A percentile compares a stretch with the other conserved stretches of the same genome.
Evolutionary conservation across 805 yeast species (phyloP).

Genomic region (Lipomyces orientalis): DNA sequence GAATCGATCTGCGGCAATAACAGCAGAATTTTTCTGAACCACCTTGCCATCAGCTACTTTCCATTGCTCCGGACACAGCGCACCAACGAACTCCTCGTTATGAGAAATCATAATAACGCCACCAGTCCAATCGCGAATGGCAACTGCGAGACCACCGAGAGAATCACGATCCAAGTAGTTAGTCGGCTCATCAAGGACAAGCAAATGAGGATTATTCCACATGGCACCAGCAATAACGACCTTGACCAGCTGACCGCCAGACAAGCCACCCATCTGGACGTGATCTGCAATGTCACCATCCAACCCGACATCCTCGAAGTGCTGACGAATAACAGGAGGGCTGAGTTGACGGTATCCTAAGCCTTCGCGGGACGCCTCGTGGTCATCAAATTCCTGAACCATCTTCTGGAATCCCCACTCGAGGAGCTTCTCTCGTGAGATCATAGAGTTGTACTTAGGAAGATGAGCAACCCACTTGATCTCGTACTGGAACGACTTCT

Average conservation of each 20-base stretch:
- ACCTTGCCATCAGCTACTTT: slow-evolving; percentile 89
- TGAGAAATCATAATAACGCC: slow-evolving; percentile 99
- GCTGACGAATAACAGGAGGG: slow-evolving; percentile 92
- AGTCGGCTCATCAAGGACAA: slow-evolving; percentile 97
- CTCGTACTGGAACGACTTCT: slow-evolving; percentile 96
- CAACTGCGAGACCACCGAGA: slow-evolving; percentile 94
- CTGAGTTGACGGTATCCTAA: slow-evolving; percentile 93
- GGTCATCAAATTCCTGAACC: slow-evolving; percentile 97
- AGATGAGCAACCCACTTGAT: slow-evolving; percentile 85
- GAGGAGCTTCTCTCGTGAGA: slow-evolving; percentile 78
- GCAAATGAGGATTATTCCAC: slow-evolving; percentile 98
- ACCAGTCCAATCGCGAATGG: slow-evolving; percentile 97
- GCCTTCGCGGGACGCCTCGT: slow-evolving; percentile 99
- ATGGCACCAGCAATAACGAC: slow-evolving; percentile 99
- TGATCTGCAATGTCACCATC: slow-evolving; percentile 99
- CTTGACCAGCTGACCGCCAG: slow-evolving; percentile 98
- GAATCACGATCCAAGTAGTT: slow-evolving; percentile 98
- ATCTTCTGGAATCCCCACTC: slow-evolving; percentile 88
- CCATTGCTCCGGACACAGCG: slow-evolving; percentile 98
- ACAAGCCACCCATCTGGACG: slow-evolving; percentile 93
- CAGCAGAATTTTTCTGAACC: slow-evolving; percentile 79
- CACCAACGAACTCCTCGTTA: slow-evolving; percentile 95
- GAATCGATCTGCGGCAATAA: slow-evolving; percentile 76
- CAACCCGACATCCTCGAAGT: slow-evolving; percentile 94
- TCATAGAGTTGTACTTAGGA: slow-evolving; percentile 94